Percentiles rank a stretch among this genome's conserved stretches.
phyloP scores from a whole-genome alignment of 345 rosid genomes.

The Euphorbia tirucalli region DNA sequence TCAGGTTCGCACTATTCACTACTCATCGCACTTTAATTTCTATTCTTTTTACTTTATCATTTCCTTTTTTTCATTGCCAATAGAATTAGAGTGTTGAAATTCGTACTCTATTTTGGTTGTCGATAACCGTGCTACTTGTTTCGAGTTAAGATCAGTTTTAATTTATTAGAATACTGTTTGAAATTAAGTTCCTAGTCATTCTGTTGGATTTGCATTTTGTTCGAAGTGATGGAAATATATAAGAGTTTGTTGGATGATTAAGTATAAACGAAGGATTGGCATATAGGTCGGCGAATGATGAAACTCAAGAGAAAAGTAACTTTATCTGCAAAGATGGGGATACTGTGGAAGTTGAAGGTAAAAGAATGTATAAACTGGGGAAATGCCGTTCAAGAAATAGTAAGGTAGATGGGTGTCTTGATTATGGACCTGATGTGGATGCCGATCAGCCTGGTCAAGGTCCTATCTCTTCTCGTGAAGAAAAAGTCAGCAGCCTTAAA shows the following conservation, averaged over 20 bases:
- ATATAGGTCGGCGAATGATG: conserved; percentile 54
- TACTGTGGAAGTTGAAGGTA: conserved; percentile 53
- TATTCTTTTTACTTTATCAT: background rate
- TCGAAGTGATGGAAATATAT: background rate
- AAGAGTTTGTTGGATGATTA: background rate
- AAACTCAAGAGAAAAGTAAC: conserved; percentile 54
- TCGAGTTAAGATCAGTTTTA: background rate
- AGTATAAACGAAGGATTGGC: background rate
- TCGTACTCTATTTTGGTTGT: background rate
- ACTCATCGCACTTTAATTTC: too few relatives aligned
- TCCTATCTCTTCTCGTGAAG: conserved; percentile 70
- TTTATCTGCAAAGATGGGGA: conserved; percentile 52
- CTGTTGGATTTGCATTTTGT: background rate
- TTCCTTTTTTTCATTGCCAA: background rate
- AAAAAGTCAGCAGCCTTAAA: conserved; percentile 95
- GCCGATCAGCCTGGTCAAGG: conserved; percentile 71
- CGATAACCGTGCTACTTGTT: background rate
- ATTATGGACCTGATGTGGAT: conserved; percentile 73
- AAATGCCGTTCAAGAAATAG: conserved; percentile 63
- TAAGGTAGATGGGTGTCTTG: conserved; percentile 60
- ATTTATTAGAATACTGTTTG: background rate
- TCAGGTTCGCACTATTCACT: conserved; percentile 37
- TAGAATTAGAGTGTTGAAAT: background rate
- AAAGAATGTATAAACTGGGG: conserved; percentile 50
- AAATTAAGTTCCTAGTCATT: background rate